Evolutionary conservation across 768 basidiomycete genomes (phyloP).

Genomic region (Coprinellus aureogranulatus): DNA sequence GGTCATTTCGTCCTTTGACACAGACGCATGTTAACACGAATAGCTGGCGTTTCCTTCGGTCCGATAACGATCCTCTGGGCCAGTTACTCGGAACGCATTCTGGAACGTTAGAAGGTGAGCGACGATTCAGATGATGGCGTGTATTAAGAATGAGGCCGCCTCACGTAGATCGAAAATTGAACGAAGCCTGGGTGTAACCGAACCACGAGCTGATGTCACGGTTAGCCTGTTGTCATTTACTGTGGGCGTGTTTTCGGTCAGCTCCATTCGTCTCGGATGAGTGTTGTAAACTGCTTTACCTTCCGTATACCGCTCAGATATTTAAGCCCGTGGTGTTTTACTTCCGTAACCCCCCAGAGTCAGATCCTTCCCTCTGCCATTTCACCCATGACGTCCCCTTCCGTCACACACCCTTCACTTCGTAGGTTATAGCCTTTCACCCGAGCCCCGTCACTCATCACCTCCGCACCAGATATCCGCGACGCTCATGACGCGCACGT

Average conservation of each 20-base stretch:
- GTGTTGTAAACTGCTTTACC: conserved; percentile 2
- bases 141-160: not conserved
- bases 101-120: not conserved
- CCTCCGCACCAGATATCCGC: conserved; percentile 54
- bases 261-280: conserved; percentile 12
- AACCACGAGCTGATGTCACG: conserved; percentile 6
- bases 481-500: conserved; percentile 79
- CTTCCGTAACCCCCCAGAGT: conserved; percentile 17
- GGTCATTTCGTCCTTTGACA: conserved; percentile 3
- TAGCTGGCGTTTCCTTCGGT: not conserved
- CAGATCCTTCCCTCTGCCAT: conserved; percentile 16
- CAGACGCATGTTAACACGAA: conserved; percentile 3
- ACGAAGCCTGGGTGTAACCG: not conserved
- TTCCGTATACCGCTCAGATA: not conserved
- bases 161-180: not conserved
- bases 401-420: conserved; percentile 49
- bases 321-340: conserved; percentile 2
- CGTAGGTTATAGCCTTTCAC: conserved; percentile 30
- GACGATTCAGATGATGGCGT: not conserved
- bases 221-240: not conserved
- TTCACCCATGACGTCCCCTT: conserved; percentile 22
- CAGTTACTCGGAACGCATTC: conserved; percentile 3
- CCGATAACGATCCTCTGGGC: conserved; percentile 2
- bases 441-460: conserved; percentile 5
- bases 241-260: not conserved